These are phyloP conservation scores for Pontederia paniculata DNA, from an alignment of 176 grass and related monocot genomes.

Conservation along the genomic window DNA sequence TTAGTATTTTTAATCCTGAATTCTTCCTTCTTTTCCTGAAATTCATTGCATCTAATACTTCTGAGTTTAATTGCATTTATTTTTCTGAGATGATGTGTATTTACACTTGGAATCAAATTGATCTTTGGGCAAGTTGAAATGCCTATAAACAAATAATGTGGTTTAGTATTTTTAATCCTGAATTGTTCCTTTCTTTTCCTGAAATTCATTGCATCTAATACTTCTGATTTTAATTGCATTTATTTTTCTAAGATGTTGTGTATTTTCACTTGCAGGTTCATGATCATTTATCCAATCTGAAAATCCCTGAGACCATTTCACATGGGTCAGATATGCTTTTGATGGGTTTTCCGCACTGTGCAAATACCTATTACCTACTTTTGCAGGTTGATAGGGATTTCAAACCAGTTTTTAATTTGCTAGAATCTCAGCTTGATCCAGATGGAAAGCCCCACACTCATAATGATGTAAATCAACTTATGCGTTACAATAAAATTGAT, in stretches of 20 bases:
- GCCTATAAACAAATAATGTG: no score
- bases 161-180: no score
- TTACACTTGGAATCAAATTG: not conserved
- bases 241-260: no score
- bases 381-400: slow-evolving; percentile 94
- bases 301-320: slow-evolving; percentile 54
- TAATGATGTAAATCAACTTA: slow-evolving; percentile 42
- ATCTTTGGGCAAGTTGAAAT: no score
- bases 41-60: no score
- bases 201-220: no score
- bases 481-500: slow-evolving; percentile 58
- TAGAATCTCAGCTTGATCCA: slow-evolving; percentile 48
- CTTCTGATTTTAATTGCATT: no score
- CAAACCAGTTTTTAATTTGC: slow-evolving; percentile 72
- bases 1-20: no score
- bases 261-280: slow-evolving; percentile 41
- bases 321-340: slow-evolving; percentile 64
- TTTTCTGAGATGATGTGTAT: no score
- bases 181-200: no score
- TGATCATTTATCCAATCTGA: slow-evolving; percentile 53
- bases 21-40: no score
- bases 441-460: slow-evolving; percentile 42
- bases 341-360: slow-evolving; percentile 82
- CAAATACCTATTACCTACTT: slow-evolving; percentile 76
- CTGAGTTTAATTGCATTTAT: no score